Evolutionary conservation across 169 alveolate species (phyloP), one percentile per base, ranked within the genome.

Genomic region (Eimeria sp.): DNA sequence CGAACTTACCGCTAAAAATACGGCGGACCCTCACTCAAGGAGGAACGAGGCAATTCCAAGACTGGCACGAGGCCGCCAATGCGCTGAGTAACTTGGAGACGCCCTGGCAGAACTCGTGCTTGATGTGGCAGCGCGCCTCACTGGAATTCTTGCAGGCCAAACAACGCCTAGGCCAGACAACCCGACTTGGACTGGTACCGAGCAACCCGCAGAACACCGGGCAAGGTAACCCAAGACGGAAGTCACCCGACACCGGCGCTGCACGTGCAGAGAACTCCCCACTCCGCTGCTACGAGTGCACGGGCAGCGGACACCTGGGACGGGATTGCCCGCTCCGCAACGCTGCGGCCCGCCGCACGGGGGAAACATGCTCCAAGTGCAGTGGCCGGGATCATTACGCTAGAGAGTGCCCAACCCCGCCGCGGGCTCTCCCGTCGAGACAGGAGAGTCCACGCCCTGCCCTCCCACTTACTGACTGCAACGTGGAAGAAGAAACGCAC

Each of bases 331-430:
- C 78, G 25, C n/a, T 23, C 23, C 78, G 52, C 78, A 71, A 30
- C 4, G 52, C 9, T 10, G 78, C 9, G 23, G 6, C 78, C 9
- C 78, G 52, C 10, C 78, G 78, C 6, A 9, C 0, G n/a, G 87
- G 87, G 62, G 64, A 43, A 27, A 46, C 23, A 0, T 43, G 87
- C 27, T 11, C 18, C 13, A 77, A 10, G 9, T 77, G 58, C 43
- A 62, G 87, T 9, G 87, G 87, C 4, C 1, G 43, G 87, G 87
- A 20, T 13, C 87, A 52, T 62, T 52, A 77, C 87, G 87, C 66
- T 11, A 52, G 66, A 46, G 87, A 30, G 64, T 77, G 62, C 40
- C 66, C 87, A 77, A 46, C n/a, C n/a, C n/a, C 6, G 64, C 6
- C n/a, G 64, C 23, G 37, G 54, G 62, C 14, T 3, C 58, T 10